phyloP scores from a whole-genome alignment of 164 flowering plant species.

The Liquidambar formosana region DNA sequence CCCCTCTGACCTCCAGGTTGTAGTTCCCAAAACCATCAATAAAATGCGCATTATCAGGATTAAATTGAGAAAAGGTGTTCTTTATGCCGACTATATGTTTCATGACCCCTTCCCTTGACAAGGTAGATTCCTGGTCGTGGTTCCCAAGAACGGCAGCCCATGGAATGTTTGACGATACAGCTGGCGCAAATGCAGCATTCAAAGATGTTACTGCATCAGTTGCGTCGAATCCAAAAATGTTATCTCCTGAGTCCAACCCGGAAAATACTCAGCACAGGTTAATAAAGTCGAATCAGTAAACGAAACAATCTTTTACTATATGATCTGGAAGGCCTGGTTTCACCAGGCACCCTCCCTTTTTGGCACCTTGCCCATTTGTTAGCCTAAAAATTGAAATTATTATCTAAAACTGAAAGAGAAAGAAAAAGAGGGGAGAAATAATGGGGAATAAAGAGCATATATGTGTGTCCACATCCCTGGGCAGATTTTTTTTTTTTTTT shows the following conservation, averaged over 20 bases:
- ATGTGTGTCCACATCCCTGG: too few species aligned
- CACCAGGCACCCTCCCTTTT: too few species aligned
- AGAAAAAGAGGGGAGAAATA: too few species aligned
- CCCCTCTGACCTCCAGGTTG: conserved; percentile 77
- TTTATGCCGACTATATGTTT: conserved; percentile 65
- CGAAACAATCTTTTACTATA: too few species aligned
- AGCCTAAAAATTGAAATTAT: too few species aligned
- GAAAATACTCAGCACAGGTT: not conserved
- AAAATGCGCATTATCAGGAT: conserved; percentile 42
- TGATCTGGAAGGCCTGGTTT: too few species aligned
- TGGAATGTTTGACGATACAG: conserved; percentile 61
- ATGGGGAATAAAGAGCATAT: too few species aligned
- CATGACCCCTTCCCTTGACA: conserved; percentile 85
- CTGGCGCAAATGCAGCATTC: conserved; percentile 79
- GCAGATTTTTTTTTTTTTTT: too few species aligned
- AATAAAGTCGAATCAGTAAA: not conserved
- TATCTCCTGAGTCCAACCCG: conserved; percentile 58
- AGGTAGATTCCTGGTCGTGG: conserved; percentile 85
- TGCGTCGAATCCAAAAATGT: conserved; percentile 70
- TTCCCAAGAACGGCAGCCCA: conserved; percentile 98
- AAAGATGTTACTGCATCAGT: conserved; percentile 64
- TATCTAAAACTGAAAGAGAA: too few species aligned
- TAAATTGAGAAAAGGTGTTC: conserved; percentile 59
- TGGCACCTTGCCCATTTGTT: too few species aligned
- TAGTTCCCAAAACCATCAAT: conserved; percentile 96